These are phyloP conservation scores for Platanus orientalis DNA, from an alignment of 164 flowering plant genomes.

Conservation along the genomic window DNA sequence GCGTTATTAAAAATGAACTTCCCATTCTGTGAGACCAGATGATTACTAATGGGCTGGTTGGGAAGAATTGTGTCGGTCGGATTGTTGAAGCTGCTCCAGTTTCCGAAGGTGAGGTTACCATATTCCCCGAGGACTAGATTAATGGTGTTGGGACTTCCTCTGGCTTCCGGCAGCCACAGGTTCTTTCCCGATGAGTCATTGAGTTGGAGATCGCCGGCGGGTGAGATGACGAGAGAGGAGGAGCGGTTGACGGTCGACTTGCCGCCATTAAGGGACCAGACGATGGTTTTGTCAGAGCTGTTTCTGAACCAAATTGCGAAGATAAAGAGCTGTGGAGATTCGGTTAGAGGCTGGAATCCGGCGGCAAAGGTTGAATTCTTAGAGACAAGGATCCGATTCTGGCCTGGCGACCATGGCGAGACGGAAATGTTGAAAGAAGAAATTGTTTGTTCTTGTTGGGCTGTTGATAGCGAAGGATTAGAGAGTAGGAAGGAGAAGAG, in stretches of 20 bases:
- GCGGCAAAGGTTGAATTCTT: conserved; percentile 59
- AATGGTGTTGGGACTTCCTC: conserved; percentile 13
- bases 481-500: conserved; percentile 20
- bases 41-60: conserved; percentile 29
- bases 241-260: conserved; percentile 24
- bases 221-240: conserved; percentile 33
- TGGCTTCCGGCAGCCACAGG: conserved; percentile 6
- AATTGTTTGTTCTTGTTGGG: conserved; percentile 12
- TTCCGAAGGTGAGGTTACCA: conserved; percentile 42
- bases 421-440: conserved; percentile 34
- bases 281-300: conserved; percentile 17
- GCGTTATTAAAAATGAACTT: conserved; percentile 32
- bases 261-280: conserved; percentile 40
- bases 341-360: conserved; percentile 37
- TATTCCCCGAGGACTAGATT: conserved; percentile 24
- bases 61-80: conserved; percentile 62
- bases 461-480: conserved; percentile 12
- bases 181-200: conserved; percentile 18
- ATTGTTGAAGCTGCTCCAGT: conserved; percentile 46
- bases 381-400: conserved; percentile 44
- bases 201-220: conserved; percentile 38
- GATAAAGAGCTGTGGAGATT: conserved; percentile 26
- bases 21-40: conserved; percentile 32
- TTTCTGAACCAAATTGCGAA: conserved; percentile 60
- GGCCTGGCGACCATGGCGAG: conserved; percentile 57